Conservation (phyloP, 2,329 filamentous ascomycete genomes). For the Mollisia scopiformis region DNA sequence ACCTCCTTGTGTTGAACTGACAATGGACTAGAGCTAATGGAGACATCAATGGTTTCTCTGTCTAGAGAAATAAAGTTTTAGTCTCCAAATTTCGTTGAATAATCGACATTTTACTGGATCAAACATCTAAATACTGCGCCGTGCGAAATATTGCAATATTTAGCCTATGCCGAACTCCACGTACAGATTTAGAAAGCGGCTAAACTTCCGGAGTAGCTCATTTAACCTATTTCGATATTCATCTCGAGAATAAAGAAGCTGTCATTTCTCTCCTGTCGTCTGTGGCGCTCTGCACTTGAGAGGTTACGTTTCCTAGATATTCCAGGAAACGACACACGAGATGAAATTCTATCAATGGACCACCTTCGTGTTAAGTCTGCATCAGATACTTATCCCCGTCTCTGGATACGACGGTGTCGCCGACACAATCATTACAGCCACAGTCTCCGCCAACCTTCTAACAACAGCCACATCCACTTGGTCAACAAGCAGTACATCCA, state of each 20-base stretch:
- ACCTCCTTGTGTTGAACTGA: no score
- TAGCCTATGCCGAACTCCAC: background rate
- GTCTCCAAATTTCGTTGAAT: no score
- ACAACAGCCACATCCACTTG: background rate
- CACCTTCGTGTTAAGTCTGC: background rate
- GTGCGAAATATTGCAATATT: background rate
- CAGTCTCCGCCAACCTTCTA: background rate
- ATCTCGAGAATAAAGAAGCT: background rate
- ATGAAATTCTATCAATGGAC: background rate
- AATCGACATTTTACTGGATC: no score
- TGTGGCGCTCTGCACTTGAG: background rate
- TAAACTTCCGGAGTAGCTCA: background rate
- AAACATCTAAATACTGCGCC: background rate
- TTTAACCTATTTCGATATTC: background rate
- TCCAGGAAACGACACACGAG: background rate
- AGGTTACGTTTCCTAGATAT: background rate
- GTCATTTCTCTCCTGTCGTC: background rate
- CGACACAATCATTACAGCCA: background rate
- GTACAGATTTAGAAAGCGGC: background rate
- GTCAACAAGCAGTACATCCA: background rate
- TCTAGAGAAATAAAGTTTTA: no score
- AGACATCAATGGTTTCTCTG: no score
- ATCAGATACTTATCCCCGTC: background rate
- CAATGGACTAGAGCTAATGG: no score
- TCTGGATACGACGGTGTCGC: background rate